Base-by-base conservation (phyloP, 176 grass and related monocot genomes). In the Zea luxurians region DNA sequence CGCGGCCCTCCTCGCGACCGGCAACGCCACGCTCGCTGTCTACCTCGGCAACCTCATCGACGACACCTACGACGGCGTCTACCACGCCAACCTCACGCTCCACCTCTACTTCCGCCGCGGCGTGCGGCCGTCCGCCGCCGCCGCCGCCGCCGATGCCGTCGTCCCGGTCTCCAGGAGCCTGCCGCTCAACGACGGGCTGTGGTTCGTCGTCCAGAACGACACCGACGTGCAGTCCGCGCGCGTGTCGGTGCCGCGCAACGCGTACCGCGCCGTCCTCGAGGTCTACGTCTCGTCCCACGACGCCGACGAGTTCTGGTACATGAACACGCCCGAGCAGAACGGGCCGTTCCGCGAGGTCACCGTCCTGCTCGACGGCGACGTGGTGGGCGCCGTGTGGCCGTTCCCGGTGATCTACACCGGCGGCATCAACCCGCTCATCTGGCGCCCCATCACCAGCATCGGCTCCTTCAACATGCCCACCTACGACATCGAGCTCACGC, bases 291-390 rank as follows among this genome's bases (percentile, higher is more conserved):
- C 96, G 8, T 92, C 83, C 8, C 96, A 99, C 87, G 72, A 85
- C 55, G 4, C 42, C 21, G 96, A 99, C 61, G 96, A 98, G 80
- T 99, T 92, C 85, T 99, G 96, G 96, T 99, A 99, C 83, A 87
- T 89, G 78, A 99, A 95, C 83, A 91, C 88, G 47, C 92, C 96
- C 8, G 73, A 92, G 21, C 83, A 91, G 44, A 90, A 95, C 64
- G 96, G 96, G 4, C 83, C 96, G 9, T 99, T 99, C 78, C 91
- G 96, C 15, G 96, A 95, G 85, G 90, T 99, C 64, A 92, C 75
- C 7, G 77, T 90, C 5, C 57, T 11, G 5, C 75, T 98, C 35
- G 96, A 98, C 45, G 89, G 83, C 43, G 70, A 83, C 41, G 77
- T 98, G 55, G 88, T 98, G 0, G 96, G 91, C 6, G 87, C 91